Evolutionary conservation across 495 filamentous ascomycete species (phyloP), one percentile per base, ranked within the genome.

Genomic region (Apodospora peruviana): DNA sequence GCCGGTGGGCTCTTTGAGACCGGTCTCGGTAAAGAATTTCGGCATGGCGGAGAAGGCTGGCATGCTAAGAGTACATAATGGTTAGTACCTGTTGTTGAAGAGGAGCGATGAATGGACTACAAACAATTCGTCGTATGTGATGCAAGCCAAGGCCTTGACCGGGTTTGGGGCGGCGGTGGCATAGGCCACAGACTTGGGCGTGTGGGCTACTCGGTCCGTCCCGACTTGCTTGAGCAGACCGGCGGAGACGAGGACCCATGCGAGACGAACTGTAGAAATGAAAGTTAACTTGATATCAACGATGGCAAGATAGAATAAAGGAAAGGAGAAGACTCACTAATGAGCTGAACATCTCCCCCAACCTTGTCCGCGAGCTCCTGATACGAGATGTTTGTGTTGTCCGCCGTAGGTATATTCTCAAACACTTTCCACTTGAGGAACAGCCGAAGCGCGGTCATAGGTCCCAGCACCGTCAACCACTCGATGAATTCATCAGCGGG

Each of bases 361-460:
- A 62, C 46, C 17, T 57, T 52, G 0, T 23, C 45, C 3, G 62
- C 58, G 2, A 68, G 52, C 12, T 58, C 54, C 7, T 22, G 17
- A 44, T 61, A 62, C 11, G 60, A 56, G 21, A 61, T 60, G n/a
- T n/a, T n/a, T n/a, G n/a, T n/a, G 10, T 40, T 29, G 2, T 24
- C 53, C 52, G 47, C 48, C 0, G 22, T 16, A 2, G 65, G 65
- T 25, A 68, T 65, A 4, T 45, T 47, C 9, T 62, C 56, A 34
- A 65, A 68, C 14, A 57, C 53, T 29, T 55, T 54, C 62, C 63
- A 68, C 39, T 64, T 46, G 42, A 60, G 54, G 38, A 60, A 68
- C 19, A 63, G 56, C 20, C 56, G 51, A 16, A 56, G 43, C 16
- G 46, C 49, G 1, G 50, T 39, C 22, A 56, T 23, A 44, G 61